phyloP scores from a whole-genome alignment of 352 stramenopile species.

The Phytophthora cactorum region DNA sequence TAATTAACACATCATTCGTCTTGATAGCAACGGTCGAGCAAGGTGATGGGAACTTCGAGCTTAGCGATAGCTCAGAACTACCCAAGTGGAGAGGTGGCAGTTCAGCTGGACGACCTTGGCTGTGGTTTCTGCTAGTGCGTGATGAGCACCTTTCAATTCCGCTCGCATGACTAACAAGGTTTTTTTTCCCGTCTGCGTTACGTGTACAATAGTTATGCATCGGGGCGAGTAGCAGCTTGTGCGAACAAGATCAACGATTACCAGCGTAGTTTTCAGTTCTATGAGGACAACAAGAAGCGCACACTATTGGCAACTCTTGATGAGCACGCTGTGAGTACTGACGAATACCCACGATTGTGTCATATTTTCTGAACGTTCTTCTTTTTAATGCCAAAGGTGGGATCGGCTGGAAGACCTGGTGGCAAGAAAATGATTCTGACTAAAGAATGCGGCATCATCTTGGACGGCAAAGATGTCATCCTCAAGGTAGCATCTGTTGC shows the following conservation, averaged over 20 bases:
- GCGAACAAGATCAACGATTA: constrained; percentile 77
- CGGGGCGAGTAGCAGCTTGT: constrained; percentile 68
- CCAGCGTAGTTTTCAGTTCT: constrained; percentile 72
- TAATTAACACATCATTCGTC: neutral
- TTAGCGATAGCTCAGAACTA: constrained; percentile 38
- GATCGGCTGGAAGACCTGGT: constrained; percentile 55
- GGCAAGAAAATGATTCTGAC: constrained; percentile 72
- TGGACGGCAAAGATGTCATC: constrained; percentile 56
- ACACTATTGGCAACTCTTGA: constrained; percentile 68
- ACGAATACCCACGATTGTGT: constrained; percentile 1
- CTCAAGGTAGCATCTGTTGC: constrained; percentile 43
- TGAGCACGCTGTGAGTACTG: constrained; percentile 61
- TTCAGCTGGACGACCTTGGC: constrained; percentile 59
- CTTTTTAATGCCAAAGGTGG: constrained; percentile 44
- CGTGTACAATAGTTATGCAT: constrained; percentile 49
- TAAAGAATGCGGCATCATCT: constrained; percentile 66
- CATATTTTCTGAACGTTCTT: neutral
- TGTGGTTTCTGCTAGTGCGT: constrained; percentile 81
- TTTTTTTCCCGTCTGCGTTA: neutral
- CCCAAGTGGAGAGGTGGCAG: constrained; percentile 51
- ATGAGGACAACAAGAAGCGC: constrained; percentile 65
- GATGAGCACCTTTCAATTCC: neutral
- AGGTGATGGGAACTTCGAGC: constrained; percentile 7
- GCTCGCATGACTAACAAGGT: neutral
- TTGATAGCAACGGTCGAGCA: neutral